Conservation (phyloP, 306 rosid genomes). For the Oxytropis ochrocephala region DNA sequence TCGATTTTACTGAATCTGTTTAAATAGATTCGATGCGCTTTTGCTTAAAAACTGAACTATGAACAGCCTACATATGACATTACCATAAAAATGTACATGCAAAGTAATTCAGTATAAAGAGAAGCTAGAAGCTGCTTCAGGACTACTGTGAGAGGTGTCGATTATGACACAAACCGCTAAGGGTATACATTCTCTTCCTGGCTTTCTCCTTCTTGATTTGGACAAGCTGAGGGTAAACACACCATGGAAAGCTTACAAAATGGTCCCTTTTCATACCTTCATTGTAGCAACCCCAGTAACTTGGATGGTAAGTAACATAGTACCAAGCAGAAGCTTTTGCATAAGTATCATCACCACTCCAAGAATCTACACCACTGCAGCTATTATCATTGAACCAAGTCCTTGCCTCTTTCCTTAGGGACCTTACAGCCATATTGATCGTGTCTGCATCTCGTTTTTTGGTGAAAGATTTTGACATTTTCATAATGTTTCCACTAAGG, state of each 20-base stretch:
- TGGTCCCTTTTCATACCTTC: conserved; percentile 55
- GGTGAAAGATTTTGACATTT: conserved; percentile 41
- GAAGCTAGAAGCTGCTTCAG: too few species aligned
- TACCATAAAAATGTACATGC: too few species aligned
- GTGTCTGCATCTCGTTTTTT: conserved; percentile 55
- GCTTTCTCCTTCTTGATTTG: conserved; percentile 42
- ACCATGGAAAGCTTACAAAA: conserved; percentile 72
- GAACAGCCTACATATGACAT: too few species aligned
- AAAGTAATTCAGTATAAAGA: too few species aligned
- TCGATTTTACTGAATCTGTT: too few species aligned
- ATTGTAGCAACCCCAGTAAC: conserved; percentile 50
- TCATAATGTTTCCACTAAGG: conserved; percentile 54
- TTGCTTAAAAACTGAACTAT: too few species aligned
- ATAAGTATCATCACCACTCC: conserved; percentile 19
- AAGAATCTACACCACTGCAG: conserved; percentile 12
- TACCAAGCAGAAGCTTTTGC: conserved; percentile 94
- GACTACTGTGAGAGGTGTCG: too few species aligned
- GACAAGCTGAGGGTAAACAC: conserved; percentile 43
- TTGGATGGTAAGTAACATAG: conserved; percentile 60
- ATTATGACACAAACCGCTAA: too few species aligned
- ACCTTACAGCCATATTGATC: conserved; percentile 44
- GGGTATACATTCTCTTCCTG: neutral
- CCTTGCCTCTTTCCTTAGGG: conserved; percentile 69
- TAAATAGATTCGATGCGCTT: too few species aligned
- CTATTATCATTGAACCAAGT: conserved; percentile 51